Percentiles rank a stretch among this genome's conserved stretches.
Conservation (phyloP, 768 basidiomycete species). For the Chalciporus piperatus region DNA sequence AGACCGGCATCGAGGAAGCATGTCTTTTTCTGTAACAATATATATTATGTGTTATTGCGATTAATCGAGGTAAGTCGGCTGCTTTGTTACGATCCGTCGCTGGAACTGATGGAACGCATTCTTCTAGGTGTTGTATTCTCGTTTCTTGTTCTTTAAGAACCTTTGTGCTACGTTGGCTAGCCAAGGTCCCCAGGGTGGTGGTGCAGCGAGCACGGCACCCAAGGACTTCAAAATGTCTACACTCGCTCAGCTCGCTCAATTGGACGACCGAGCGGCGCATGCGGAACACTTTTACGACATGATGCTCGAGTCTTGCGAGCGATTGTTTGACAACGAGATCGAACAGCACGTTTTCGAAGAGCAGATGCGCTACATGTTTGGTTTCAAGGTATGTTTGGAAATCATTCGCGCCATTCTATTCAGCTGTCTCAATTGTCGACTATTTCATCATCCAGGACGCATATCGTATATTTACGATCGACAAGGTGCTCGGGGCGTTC, state of each 20-base stretch:
- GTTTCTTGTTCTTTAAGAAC: slow-evolving; percentile 77
- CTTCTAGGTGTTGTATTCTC: slow-evolving; percentile 73
- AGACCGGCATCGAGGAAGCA: slow-evolving; percentile 42
- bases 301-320: slow-evolving; percentile 83
- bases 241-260: slow-evolving; percentile 24
- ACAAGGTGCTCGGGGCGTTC: slow-evolving; percentile 84
- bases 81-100: neutral
- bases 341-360: slow-evolving; percentile 90
- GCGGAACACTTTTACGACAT: slow-evolving; percentile 77
- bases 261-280: slow-evolving; percentile 39
- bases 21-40: slow-evolving; percentile 86
- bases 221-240: slow-evolving; percentile 31
- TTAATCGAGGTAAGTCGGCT: slow-evolving; percentile 70
- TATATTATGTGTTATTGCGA: slow-evolving; percentile 82
- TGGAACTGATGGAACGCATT: slow-evolving; percentile 1
- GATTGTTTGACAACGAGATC: slow-evolving; percentile 88
- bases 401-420: neutral
- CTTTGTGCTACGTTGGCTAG: slow-evolving; percentile 50
- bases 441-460: slow-evolving; percentile 46
- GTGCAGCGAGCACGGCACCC: slow-evolving; percentile 11
- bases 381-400: slow-evolving; percentile 56
- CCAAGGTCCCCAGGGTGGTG: slow-evolving; percentile 10
- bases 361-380: slow-evolving; percentile 83
- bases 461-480: slow-evolving; percentile 90
- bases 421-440: slow-evolving; percentile 1